Percentiles rank a stretch among this genome's conserved stretches.
Evolutionary conservation across 345 rosid species (phyloP).

Genomic region (Anacardium occidentale): DNA sequence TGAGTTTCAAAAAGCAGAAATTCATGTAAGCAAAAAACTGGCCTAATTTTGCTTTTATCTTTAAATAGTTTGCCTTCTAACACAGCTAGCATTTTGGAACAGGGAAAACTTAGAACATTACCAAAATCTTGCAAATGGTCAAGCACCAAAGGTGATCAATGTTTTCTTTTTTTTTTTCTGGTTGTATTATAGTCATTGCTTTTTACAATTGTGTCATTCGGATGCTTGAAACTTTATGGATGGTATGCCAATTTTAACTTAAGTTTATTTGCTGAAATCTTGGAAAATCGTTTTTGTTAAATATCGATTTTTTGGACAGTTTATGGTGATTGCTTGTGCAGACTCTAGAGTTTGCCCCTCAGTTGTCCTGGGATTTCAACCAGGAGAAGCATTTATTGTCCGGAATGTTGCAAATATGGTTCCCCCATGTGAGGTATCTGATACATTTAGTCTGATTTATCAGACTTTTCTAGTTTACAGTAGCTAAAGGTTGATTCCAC

Average conservation of each 20-base stretch:
- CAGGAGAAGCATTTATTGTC: conserved; percentile 92
- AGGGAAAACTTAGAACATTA: conserved; percentile 74
- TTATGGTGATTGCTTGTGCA: conserved; percentile 95
- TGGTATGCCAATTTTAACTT: neutral
- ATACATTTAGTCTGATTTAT: neutral
- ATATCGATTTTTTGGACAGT: conserved; percentile 57
- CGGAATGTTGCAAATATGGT: conserved; percentile 93
- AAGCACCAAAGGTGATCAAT: conserved; percentile 75
- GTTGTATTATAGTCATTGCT: neutral
- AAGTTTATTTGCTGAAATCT: neutral
- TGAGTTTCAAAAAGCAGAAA: conserved; percentile 62
- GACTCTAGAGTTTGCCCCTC: conserved; percentile 99
- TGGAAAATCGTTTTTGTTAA: neutral
- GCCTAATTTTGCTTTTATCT: conserved; percentile 11
- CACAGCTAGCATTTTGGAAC: conserved; percentile 24
- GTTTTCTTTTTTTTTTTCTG: neutral
- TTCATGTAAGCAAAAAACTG: conserved; percentile 54
- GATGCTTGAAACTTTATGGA: neutral
- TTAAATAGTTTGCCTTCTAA: conserved; percentile 16
- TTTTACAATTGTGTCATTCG: neutral
- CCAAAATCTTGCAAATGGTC: conserved; percentile 63
- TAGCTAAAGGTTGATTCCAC: neutral
- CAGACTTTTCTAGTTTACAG: neutral
- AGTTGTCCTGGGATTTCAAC: conserved; percentile 79
- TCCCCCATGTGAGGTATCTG: conserved; percentile 76